Evolutionary conservation across 2,329 filamentous ascomycete genomes (phyloP).

Genomic region (Claviceps citrina): DNA sequence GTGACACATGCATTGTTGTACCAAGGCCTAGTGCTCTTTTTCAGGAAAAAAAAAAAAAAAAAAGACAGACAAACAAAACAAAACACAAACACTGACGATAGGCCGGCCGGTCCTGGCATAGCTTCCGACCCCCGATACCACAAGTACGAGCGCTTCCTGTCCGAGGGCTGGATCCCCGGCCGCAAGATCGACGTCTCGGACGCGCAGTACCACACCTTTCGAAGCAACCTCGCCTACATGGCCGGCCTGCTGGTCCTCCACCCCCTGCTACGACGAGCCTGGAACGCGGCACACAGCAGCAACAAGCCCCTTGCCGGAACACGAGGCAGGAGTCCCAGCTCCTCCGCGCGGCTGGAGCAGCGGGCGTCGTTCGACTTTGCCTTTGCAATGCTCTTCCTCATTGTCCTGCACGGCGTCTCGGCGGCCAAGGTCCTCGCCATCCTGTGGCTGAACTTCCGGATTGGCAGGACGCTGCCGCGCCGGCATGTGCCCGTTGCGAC

Average conservation of each 20-base stretch:
- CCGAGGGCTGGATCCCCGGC: conserved; percentile 79
- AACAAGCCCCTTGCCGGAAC: conserved; percentile 18
- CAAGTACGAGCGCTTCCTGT: conserved; percentile 56
- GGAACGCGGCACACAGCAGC: conserved; percentile 41
- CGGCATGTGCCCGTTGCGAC: conserved; percentile 58
- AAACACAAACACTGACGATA: neutral
- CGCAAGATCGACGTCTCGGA: conserved; percentile 89
- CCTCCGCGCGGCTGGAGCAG: conserved; percentile 46
- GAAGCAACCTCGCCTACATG: conserved; percentile 73
- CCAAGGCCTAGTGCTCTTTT: too few species aligned
- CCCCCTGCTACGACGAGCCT: conserved; percentile 59
- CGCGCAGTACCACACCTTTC: conserved; percentile 71
- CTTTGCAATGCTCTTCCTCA: conserved; percentile 68
- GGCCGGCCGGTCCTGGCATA: conserved; percentile 19
- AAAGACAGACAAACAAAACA: too few species aligned
- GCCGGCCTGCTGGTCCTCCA: conserved; percentile 59
- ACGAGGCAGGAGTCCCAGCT: conserved; percentile 18
- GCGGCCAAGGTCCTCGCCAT: conserved; percentile 69
- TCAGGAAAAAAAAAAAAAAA: neutral
- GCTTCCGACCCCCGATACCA: conserved; percentile 68
- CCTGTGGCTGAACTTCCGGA: conserved; percentile 63
- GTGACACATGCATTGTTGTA: too few species aligned
- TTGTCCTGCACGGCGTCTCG: conserved; percentile 72
- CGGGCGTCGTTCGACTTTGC: conserved; percentile 67
- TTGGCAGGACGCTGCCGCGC: conserved; percentile 58